These are phyloP conservation scores for Fusarium keratoplasticum DNA, from an alignment of 2,329 filamentous ascomycete species.

Conservation along the genomic window DNA sequence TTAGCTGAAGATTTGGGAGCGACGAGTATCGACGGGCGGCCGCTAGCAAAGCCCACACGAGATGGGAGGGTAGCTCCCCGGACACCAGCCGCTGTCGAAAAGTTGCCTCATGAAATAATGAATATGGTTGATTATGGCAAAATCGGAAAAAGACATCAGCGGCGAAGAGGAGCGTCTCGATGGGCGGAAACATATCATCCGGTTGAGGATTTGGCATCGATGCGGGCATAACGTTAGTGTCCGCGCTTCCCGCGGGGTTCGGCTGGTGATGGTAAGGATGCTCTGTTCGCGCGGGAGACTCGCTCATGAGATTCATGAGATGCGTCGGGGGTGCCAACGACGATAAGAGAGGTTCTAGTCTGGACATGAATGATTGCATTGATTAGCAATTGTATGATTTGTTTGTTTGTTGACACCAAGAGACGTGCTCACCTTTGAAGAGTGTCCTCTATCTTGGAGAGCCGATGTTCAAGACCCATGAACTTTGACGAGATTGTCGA, in stretches of 20 bases:
- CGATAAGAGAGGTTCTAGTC: neutral
- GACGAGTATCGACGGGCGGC: neutral
- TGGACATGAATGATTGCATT: neutral
- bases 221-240: neutral
- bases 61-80: neutral
- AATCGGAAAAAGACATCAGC: neutral
- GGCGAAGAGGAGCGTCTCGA: neutral
- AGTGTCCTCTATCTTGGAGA: neutral
- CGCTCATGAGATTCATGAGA: neutral
- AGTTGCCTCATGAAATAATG: neutral
- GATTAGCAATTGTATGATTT: neutral
- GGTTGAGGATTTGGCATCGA: neutral
- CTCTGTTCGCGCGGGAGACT: neutral
- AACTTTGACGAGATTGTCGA: neutral
- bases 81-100: neutral
- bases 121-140: neutral
- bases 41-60: neutral
- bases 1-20: neutral
- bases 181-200: neutral
- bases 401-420: neutral
- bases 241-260: neutral
- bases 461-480: neutral
- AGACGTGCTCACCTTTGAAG: neutral
- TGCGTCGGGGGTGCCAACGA: neutral
- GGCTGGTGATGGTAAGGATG: neutral